phyloP scores from a whole-genome alignment of 2,329 filamentous ascomycete genomes.

The Knufia petricola region DNA sequence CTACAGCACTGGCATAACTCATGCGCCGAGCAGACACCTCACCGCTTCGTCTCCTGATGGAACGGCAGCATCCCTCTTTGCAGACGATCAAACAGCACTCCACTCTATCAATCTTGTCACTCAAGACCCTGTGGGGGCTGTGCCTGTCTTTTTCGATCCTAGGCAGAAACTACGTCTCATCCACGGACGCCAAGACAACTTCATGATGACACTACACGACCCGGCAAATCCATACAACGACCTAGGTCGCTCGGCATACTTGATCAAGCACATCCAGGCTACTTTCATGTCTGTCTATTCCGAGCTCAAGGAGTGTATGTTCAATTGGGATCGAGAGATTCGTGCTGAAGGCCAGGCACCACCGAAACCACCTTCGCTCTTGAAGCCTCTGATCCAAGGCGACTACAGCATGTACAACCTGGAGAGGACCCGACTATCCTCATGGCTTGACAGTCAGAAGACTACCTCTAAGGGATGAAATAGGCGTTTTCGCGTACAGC shows the following conservation, averaged over 20 bases:
- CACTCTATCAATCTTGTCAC: constrained; percentile 8
- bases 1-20: constrained; percentile 38
- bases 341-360: not conserved
- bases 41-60: constrained; percentile 5
- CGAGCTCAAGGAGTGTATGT: constrained; percentile 15
- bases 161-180: constrained; percentile 6
- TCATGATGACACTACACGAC: constrained; percentile 48
- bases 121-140: constrained; percentile 9
- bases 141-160: constrained; percentile 10
- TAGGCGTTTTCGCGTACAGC: not conserved
- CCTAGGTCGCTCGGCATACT: constrained; percentile 39
- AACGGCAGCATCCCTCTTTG: not conserved
- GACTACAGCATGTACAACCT: constrained; percentile 20
- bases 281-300: constrained; percentile 28
- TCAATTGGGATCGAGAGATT: constrained; percentile 12
- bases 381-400: constrained; percentile 16
- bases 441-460: not conserved
- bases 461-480: not conserved
- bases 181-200: not conserved
- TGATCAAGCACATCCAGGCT: constrained; percentile 41
- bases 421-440: constrained; percentile 10
- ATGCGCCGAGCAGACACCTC: constrained; percentile 40
- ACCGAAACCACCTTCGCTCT: constrained; percentile 10
- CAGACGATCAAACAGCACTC: constrained; percentile 7
- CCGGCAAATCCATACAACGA: constrained; percentile 50